These are phyloP conservation scores for Wickerhamomyces rabaulensis DNA, from an alignment of 805 yeast genomes.

Conservation along the genomic window DNA sequence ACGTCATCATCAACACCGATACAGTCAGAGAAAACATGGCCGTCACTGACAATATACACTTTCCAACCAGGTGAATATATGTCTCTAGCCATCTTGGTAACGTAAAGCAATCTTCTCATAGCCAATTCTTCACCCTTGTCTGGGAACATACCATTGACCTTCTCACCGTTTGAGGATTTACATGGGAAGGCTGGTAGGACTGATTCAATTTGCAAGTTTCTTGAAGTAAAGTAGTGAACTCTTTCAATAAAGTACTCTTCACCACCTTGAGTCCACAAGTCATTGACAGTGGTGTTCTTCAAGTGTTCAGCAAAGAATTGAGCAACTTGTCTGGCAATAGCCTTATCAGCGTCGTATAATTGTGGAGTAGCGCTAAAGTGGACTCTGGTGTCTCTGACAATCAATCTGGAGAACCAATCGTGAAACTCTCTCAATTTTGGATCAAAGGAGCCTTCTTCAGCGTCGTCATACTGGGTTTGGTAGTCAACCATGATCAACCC, in stretches of 20 bases:
- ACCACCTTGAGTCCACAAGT: conserved; percentile 47
- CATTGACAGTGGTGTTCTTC: conserved; percentile 41
- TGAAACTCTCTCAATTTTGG: conserved; percentile 19
- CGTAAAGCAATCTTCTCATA: conserved; percentile 31
- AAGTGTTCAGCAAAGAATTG: conserved; percentile 40
- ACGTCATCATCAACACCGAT: conserved; percentile 54
- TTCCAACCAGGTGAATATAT: conserved; percentile 52
- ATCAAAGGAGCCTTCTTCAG: conserved; percentile 20
- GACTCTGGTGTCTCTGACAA: conserved; percentile 31
- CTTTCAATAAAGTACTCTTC: conserved; percentile 35
- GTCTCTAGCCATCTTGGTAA: conserved; percentile 25
- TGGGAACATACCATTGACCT: conserved; percentile 44
- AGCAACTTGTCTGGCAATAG: conserved; percentile 29
- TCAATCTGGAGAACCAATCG: conserved; percentile 34
- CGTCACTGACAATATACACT: conserved; percentile 55
- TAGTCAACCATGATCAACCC: conserved; percentile 33
- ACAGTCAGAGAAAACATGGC: conserved; percentile 62
- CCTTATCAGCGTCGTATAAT: conserved; percentile 6
- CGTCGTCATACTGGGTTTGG: not conserved
- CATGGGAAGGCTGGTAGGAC: conserved; percentile 64
- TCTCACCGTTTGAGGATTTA: conserved; percentile 51
- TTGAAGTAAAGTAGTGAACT: conserved; percentile 43
- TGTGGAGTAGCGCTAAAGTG: conserved; percentile 17
- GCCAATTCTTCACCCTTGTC: conserved; percentile 50
- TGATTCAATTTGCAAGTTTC: conserved; percentile 44